These are phyloP conservation scores for Beta vulgaris DNA, from an alignment of 148 eudicot genomes.

Conservation along the genomic window DNA sequence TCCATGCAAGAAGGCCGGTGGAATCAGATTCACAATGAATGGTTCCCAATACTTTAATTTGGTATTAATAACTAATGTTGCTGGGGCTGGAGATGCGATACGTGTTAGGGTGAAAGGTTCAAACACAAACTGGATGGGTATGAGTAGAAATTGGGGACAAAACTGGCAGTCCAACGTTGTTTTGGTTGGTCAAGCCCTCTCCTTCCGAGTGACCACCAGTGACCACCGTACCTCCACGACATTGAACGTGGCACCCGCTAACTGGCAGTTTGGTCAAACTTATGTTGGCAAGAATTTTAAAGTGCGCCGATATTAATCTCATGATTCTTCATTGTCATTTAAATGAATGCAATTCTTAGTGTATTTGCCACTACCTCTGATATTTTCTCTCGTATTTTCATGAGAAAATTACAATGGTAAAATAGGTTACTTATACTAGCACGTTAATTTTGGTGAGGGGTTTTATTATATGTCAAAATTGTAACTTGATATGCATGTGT, in stretches of 20 bases:
- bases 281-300: slow-evolving; percentile 77
- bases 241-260: slow-evolving; percentile 54
- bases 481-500: neutral
- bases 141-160: slow-evolving; percentile 92
- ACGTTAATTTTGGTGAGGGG: slow-evolving; percentile 5
- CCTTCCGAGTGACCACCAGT: slow-evolving; percentile 56
- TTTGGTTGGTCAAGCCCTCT: slow-evolving; percentile 63
- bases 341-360: neutral
- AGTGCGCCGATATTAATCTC: slow-evolving; percentile 24
- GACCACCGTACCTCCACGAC: slow-evolving; percentile 65
- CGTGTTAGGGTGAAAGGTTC: slow-evolving; percentile 59
- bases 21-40: slow-evolving; percentile 75
- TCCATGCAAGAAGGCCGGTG: slow-evolving; percentile 75
- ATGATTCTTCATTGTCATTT: neutral
- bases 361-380: neutral
- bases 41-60: slow-evolving; percentile 81
- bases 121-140: slow-evolving; percentile 57
- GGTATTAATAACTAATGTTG: slow-evolving; percentile 64
- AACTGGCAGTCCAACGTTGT: slow-evolving; percentile 76
- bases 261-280: slow-evolving; percentile 78
- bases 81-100: slow-evolving; percentile 67
- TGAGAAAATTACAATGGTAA: slow-evolving; percentile 15
- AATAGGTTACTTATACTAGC: slow-evolving; percentile 4
- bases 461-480: neutral
- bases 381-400: slow-evolving; percentile 16